phyloP scores from a whole-genome alignment of 2,329 filamentous ascomycete genomes.

The Pseudogymnoascus destructans region DNA sequence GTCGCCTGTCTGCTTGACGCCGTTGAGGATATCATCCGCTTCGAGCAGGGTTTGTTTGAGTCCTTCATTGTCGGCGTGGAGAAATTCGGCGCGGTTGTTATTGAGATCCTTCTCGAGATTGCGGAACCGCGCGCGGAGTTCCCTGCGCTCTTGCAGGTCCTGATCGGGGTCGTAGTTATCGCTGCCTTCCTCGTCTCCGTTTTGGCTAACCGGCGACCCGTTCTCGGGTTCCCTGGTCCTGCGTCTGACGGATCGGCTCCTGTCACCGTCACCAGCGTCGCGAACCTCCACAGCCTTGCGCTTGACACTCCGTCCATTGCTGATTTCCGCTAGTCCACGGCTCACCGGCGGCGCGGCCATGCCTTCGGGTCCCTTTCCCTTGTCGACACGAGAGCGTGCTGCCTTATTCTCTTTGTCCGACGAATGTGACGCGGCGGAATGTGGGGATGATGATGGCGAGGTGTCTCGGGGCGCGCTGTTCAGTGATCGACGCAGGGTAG shows the following conservation, averaged over 20 bases:
- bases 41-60: constrained; percentile 52
- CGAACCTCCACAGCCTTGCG: not conserved
- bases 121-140: constrained; percentile 56
- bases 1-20: constrained; percentile 78
- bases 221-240: not conserved
- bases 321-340: not conserved
- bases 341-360: constrained; percentile 26
- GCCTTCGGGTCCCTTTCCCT: constrained; percentile 30
- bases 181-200: constrained; percentile 23
- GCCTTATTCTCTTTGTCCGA: constrained; percentile 38
- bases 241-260: not conserved
- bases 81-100: constrained; percentile 60
- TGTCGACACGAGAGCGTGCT: constrained; percentile 24
- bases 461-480: constrained; percentile 10
- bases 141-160: constrained; percentile 56
- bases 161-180: constrained; percentile 72
- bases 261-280: not conserved
- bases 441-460: constrained; percentile 22
- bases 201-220: not conserved
- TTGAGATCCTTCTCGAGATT: constrained; percentile 44
- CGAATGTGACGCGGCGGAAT: constrained; percentile 25
- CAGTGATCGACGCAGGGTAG: constrained; percentile 13
- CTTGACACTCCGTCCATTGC: constrained; percentile 15
- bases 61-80: constrained; percentile 51
- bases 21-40: constrained; percentile 50